phyloP scores from a whole-genome alignment of 2,329 filamentous ascomycete species.

The Colletotrichum falcatum region DNA sequence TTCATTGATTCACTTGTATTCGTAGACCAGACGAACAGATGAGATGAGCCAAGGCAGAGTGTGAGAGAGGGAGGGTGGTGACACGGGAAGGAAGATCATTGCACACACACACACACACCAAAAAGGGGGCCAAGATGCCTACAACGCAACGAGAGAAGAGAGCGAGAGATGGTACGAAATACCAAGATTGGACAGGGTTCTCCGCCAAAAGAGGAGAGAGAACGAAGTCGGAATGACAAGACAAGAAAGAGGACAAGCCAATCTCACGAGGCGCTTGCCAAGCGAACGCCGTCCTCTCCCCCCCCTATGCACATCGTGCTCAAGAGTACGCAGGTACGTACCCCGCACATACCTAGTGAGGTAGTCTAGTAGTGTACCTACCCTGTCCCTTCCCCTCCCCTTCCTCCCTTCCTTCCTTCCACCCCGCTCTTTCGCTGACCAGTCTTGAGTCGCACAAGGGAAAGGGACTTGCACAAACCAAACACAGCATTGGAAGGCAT shows the following conservation, averaged over 20 bases:
- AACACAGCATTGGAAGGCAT: conserved; percentile 5
- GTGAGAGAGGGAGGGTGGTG: background rate
- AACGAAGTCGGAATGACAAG: conserved; percentile 1
- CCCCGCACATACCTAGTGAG: conserved; percentile 16
- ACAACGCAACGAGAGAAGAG: background rate
- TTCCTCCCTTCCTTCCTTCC: no score
- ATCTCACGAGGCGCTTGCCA: no score
- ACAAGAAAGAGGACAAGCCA: background rate
- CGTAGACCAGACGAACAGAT: background rate
- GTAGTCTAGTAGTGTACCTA: background rate
- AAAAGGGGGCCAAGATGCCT: conserved; percentile 1
- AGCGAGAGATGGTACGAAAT: background rate
- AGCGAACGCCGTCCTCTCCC: no score
- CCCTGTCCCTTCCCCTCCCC: background rate
- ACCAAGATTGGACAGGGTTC: conserved; percentile 25
- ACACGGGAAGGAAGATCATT: conserved; percentile 13
- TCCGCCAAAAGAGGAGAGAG: conserved; percentile 37
- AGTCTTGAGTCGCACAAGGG: background rate
- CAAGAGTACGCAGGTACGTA: no score
- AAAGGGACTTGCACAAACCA: conserved; percentile 16
- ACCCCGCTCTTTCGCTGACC: conserved; percentile 14
- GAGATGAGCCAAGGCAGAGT: background rate
- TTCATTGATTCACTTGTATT: no score
- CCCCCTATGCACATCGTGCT: no score
- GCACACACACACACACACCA: background rate